phyloP scores from a whole-genome alignment of 164 flowering plant genomes.

The Brasenia schreberi region DNA sequence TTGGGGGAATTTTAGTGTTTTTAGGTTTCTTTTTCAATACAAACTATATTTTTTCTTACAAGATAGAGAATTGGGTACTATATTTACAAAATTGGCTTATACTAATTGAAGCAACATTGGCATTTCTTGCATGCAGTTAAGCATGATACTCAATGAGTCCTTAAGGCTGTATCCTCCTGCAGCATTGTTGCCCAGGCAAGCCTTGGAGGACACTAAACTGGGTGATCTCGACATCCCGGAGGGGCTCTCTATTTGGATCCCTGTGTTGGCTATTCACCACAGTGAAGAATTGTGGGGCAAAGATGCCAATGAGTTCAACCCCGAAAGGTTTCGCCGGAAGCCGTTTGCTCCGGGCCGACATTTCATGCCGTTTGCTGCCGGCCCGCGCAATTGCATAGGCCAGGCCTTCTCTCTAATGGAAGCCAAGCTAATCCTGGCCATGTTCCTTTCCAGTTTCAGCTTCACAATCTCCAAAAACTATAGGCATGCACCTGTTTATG shows the following conservation, averaged over 20 bases:
- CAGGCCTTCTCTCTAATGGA: conserved; percentile 13
- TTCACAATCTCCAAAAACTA: conserved; percentile 10
- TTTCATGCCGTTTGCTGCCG: conserved; percentile 11
- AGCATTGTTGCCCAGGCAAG: conserved; percentile 11
- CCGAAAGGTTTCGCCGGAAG: conserved; percentile 7
- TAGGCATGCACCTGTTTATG: conserved; percentile 8
- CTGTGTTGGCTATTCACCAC: conserved; percentile 14
- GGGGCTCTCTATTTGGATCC: conserved; percentile 14
- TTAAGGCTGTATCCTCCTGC: conserved; percentile 21
- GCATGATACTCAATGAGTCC: conserved; percentile 18
- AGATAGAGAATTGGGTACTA: too few species aligned
- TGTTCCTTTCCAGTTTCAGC: conserved; percentile 7
- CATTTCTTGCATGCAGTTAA: conserved; percentile 11
- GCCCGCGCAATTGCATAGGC: conserved; percentile 12
- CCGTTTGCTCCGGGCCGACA: conserved; percentile 2
- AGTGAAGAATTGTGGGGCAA: conserved; percentile 13
- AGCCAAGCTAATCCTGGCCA: conserved; percentile 8
- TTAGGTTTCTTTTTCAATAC: too few species aligned
- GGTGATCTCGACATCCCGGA: conserved; percentile 16
- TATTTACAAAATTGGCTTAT: too few species aligned
- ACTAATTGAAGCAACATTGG: background rate
- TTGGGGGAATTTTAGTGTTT: too few species aligned
- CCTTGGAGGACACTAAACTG: conserved; percentile 10
- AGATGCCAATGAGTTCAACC: conserved; percentile 14
- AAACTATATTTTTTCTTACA: too few species aligned